Percentiles rank a stretch among this genome's conserved stretches.
Evolutionary conservation across 805 yeast species (phyloP).

Genomic region (Yarrowia osloensis): DNA sequence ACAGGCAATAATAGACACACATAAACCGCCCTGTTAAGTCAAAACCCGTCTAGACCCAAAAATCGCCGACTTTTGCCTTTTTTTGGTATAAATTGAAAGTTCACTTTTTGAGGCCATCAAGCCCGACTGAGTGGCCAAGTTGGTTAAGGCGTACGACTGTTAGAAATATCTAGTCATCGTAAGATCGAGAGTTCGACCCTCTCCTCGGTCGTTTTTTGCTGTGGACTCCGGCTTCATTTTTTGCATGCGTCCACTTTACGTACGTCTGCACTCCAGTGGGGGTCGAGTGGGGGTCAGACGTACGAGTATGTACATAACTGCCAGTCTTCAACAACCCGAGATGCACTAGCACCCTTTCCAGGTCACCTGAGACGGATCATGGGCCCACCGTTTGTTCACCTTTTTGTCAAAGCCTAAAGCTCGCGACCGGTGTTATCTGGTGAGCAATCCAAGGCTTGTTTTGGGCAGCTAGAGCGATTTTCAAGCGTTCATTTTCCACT

Average conservation of each 20-base stretch:
- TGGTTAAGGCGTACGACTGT: constrained; percentile 31
- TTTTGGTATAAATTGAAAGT: not conserved
- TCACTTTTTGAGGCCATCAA: not conserved
- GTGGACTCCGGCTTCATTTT: not conserved
- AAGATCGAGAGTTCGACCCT: constrained; percentile 31
- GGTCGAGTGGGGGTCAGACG: not conserved
- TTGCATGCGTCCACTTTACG: not conserved
- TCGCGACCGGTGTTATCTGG: not conserved
- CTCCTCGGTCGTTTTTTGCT: constrained; percentile 26
- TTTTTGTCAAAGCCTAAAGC: not conserved
- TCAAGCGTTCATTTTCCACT: not conserved
- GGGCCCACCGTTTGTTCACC: not conserved
- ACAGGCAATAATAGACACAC: too few relatives aligned
- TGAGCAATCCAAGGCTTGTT: not conserved
- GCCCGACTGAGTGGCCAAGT: constrained; percentile 29
- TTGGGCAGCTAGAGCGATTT: not conserved
- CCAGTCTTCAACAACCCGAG: too few relatives aligned
- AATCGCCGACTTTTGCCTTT: too few relatives aligned
- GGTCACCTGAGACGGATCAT: not conserved
- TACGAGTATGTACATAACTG: too few relatives aligned
- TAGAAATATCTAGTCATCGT: constrained; percentile 15
- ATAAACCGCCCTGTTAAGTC: too few relatives aligned
- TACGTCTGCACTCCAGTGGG: not conserved
- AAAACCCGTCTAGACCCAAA: too few relatives aligned
- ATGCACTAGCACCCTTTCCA: not conserved